Evolutionary conservation across 371 early-diverging fungal species (phyloP).

Genomic region (Nematocida sp.): DNA sequence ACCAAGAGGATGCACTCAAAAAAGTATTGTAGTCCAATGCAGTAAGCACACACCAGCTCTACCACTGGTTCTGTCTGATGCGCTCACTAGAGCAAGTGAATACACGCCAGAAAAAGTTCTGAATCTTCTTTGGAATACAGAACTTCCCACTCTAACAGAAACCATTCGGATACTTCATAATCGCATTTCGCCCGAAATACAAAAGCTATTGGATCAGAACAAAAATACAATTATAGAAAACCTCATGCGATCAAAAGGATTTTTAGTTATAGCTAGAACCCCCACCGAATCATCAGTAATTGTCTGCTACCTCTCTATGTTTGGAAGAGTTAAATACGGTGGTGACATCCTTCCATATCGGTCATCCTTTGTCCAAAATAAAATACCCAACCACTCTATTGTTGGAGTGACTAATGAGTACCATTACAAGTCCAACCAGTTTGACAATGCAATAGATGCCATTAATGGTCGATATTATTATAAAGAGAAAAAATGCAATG

Average conservation of each 20-base stretch:
- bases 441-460: constrained; percentile 25
- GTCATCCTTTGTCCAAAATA: constrained; percentile 7
- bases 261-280: constrained; percentile 5
- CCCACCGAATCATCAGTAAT: constrained; percentile 24
- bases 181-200: background rate
- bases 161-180: background rate
- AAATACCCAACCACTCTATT: background rate
- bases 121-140: background rate
- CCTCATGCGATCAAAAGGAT: constrained; percentile 11
- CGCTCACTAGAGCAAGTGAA: background rate
- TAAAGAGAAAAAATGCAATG: background rate
- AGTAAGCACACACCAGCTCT: background rate
- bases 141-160: background rate
- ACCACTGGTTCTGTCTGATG: background rate
- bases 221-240: constrained; percentile 30
- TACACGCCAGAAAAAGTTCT: background rate
- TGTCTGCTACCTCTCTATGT: constrained; percentile 5
- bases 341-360: constrained; percentile 27
- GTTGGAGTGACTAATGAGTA: constrained; percentile 37
- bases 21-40: background rate
- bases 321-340: constrained; percentile 6
- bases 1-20: background rate
- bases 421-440: background rate
- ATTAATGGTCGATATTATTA: background rate
- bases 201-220: background rate